Evolutionary conservation across 495 filamentous ascomycete species (phyloP), one percentile per base, ranked within the genome.

Genomic region (Neurospora sp.): DNA sequence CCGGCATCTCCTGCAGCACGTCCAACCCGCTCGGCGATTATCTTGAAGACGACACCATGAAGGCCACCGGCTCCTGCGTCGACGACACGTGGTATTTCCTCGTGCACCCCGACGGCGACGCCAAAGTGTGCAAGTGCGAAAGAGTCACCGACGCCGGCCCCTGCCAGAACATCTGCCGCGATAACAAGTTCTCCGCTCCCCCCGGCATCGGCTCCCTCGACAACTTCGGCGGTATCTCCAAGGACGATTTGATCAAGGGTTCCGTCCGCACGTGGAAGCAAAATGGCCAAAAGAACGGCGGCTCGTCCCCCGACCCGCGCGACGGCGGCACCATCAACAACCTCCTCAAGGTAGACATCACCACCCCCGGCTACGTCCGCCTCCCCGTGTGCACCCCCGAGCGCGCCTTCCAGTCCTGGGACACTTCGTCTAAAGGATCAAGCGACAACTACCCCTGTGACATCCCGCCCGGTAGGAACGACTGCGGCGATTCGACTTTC

Each of bases 371-470:
- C 40, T 80, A 74, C 73, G 75, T 83, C 35, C 74, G 74, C 1
- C 69, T 84, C 3, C 80, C 82, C 38, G 79, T 82, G 1, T 82
- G 82, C 74, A 79, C 76, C 39, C 39, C 74, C 40, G 75, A 78
- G 44, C 12, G 46, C 18, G 78, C 78, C 35, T 77, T 70, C 42
- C 39, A 69, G 12, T 68, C 77, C 31, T 80, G 77, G 78, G 74
- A 73, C 2, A 40, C 71, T 18, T 66, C 70, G 14, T 27, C 48
- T 27, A 71, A 46, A 40, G 53, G 53, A 5, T 61, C 53, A 3
- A 6, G 3, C 22, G 53, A 61, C 1, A 61, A 61, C 22, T 61
- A 61, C 22, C 53, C 53, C 12, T 61, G 53, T 0, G 70, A 48
- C 10, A 59, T 48, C 12, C 22, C 40, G 20, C 70, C 70, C 31